phyloP scores from a whole-genome alignment of 2,329 filamentous ascomycete genomes.

The Xylaria sp. region DNA sequence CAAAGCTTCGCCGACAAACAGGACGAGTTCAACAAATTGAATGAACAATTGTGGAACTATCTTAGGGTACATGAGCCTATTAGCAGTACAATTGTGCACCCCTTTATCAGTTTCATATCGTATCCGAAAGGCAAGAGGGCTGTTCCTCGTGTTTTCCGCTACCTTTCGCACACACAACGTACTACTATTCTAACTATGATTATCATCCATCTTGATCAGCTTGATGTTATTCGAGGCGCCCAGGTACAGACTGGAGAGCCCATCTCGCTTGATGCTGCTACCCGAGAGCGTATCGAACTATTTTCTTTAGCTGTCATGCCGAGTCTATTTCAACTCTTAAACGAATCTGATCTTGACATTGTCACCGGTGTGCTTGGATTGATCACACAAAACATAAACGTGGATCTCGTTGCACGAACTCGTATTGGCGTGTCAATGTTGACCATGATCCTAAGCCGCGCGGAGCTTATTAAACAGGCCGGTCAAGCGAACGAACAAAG shows the following conservation, averaged over 20 bases:
- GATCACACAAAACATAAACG: constrained; percentile 82
- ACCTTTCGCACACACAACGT: constrained; percentile 90
- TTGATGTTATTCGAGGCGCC: constrained; percentile 88
- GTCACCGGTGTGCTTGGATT: constrained; percentile 90
- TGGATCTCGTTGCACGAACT: constrained; percentile 85
- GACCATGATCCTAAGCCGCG: constrained; percentile 93
- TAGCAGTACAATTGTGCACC: constrained; percentile 79
- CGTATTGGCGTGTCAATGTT: constrained; percentile 89
- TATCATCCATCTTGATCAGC: constrained; percentile 88
- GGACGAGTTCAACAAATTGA: constrained; percentile 86
- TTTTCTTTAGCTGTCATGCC: constrained; percentile 92
- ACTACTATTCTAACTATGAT: constrained; percentile 97
- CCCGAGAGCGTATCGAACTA: constrained; percentile 91
- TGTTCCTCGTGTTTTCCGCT: constrained; percentile 92
- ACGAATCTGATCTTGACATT: constrained; percentile 89
- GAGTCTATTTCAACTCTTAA: constrained; percentile 87
- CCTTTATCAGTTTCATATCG: constrained; percentile 95
- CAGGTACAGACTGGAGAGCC: constrained; percentile 78
- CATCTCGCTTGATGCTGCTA: constrained; percentile 74
- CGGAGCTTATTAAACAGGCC: constrained; percentile 90
- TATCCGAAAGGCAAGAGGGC: constrained; percentile 97
- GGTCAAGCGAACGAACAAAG: constrained; percentile 75
- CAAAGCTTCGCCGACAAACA: constrained; percentile 77
- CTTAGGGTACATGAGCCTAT: constrained; percentile 96
- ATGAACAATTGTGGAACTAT: constrained; percentile 82